Conservation (phyloP, 306 rosid species). For the Casuarina equisetifolia region DNA sequence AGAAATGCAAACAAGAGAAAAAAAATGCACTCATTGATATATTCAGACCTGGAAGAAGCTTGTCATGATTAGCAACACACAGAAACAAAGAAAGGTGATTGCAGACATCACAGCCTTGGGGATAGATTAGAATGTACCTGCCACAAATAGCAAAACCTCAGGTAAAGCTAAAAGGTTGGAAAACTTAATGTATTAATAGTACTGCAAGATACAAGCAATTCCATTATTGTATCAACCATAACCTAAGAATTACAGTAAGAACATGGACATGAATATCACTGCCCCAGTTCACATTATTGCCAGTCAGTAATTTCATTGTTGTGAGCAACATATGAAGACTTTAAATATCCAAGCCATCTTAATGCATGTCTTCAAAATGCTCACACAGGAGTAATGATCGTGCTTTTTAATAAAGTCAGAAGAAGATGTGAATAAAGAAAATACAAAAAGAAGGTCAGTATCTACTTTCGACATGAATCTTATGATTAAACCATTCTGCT, state of each 20-base stretch:
- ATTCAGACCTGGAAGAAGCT: constrained; percentile 90
- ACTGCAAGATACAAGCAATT: neutral
- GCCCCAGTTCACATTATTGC: neutral
- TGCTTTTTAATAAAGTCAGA: neutral
- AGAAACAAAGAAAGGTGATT: constrained; percentile 96
- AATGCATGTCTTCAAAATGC: neutral
- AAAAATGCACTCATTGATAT: constrained; percentile 13
- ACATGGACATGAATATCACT: neutral
- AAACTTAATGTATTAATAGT: neutral
- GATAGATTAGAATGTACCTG: constrained; percentile 98
- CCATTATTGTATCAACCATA: neutral
- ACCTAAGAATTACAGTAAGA: neutral
- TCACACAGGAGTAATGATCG: neutral
- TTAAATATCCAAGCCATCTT: neutral
- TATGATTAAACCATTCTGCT: neutral
- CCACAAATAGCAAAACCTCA: constrained; percentile 30
- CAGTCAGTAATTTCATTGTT: neutral
- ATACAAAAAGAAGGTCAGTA: neutral
- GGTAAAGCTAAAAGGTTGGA: constrained; percentile 16
- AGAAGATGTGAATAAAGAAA: neutral
- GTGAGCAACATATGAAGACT: neutral
- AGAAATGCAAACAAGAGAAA: constrained; percentile 21
- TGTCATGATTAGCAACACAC: constrained; percentile 97
- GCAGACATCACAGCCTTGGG: constrained; percentile 98
- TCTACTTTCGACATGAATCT: neutral